A percentile compares a stretch with the other conserved stretches of the same genome.
These are phyloP conservation scores for Diphasiastrum complanatum DNA, from an alignment of 83 land plant species.

Conservation along the genomic window DNA sequence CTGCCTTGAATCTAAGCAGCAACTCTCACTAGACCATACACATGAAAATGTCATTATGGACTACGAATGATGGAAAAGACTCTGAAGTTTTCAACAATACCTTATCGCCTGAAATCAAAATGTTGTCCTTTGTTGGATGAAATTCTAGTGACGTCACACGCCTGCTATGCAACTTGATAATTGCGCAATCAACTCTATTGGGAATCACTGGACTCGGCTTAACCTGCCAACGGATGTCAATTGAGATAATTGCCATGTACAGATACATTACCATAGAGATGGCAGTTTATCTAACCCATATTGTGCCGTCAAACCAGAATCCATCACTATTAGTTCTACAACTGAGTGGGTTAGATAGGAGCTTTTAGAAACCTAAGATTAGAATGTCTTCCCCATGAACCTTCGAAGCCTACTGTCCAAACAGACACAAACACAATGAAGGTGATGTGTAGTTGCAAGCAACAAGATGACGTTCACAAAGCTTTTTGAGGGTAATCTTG, in stretches of 20 bases:
- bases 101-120: conserved; percentile 93
- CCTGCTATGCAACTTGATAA: conserved; percentile 75
- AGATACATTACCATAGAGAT: background rate
- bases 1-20: too few species aligned
- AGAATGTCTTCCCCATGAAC: too few species aligned
- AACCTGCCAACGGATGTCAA: conserved; percentile 37
- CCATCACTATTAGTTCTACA: too few species aligned
- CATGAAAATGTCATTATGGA: background rate
- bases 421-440: too few species aligned
- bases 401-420: too few species aligned
- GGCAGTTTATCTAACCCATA: too few species aligned
- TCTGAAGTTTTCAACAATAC: conserved; percentile 24
- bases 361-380: too few species aligned
- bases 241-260: background rate
- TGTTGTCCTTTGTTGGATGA: conserved; percentile 74
- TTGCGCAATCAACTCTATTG: conserved; percentile 61
- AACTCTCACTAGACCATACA: background rate
- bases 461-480: too few species aligned
- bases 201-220: conserved; percentile 65
- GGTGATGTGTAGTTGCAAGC: too few species aligned
- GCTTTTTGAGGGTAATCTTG: too few species aligned
- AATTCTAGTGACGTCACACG: conserved; percentile 87
- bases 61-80: background rate
- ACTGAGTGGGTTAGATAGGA: too few species aligned
- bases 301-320: too few species aligned